A percentile compares a stretch with the other conserved stretches of the same genome.
These are phyloP conservation scores for Scutellaria barbata DNA, from an alignment of 257 asterid genomes.

Conservation along the genomic window DNA sequence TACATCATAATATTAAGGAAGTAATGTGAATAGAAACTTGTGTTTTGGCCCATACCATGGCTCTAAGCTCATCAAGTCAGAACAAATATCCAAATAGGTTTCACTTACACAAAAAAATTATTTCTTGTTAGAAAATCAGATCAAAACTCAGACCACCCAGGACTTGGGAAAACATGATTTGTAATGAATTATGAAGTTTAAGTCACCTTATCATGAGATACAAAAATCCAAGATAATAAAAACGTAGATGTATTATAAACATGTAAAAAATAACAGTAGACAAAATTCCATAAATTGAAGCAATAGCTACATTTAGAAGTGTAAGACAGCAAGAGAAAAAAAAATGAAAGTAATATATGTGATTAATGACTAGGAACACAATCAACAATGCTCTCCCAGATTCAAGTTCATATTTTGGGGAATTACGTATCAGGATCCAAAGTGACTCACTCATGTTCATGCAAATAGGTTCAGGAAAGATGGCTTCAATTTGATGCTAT, in stretches of 20 bases:
- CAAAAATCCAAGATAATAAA: not conserved
- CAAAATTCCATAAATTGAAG: not conserved
- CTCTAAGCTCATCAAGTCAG: slow-evolving; percentile 22
- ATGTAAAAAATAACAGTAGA: not conserved
- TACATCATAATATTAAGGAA: not conserved
- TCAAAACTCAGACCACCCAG: slow-evolving; percentile 5
- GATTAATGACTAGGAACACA: slow-evolving; percentile 1
- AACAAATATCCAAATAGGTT: not conserved
- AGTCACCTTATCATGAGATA: not conserved
- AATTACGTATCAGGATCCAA: not conserved
- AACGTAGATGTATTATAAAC: not conserved
- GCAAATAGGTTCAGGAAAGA: not conserved
- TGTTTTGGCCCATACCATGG: not conserved
- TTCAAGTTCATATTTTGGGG: slow-evolving; percentile 9
- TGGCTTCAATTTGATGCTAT: slow-evolving; percentile 24
- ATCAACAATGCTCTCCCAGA: slow-evolving; percentile 1
- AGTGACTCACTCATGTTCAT: slow-evolving; percentile 18
- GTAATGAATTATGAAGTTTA: not conserved
- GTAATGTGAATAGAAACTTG: slow-evolving; percentile 10
- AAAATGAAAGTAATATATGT: not conserved
- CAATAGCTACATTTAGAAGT: not conserved
- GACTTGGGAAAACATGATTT: not conserved
- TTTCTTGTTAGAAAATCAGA: not conserved
- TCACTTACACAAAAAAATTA: not conserved
- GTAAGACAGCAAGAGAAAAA: not conserved